phyloP scores from a whole-genome alignment of 495 filamentous ascomycete species.

The Tuber magnatum region DNA sequence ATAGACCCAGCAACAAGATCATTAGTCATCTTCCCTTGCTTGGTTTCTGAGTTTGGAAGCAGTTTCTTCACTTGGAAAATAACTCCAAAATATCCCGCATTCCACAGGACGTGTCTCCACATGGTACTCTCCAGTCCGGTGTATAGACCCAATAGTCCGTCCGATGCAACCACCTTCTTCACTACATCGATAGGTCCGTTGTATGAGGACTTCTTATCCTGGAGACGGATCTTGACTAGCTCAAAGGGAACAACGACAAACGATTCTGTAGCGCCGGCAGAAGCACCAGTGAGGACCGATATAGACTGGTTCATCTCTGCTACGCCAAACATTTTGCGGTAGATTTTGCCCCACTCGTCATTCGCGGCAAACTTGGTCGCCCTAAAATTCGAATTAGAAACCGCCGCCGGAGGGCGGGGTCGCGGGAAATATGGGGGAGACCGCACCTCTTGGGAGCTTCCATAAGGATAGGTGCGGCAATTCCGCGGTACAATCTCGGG shows the following conservation, averaged over 20 bases:
- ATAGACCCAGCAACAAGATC: constrained; percentile 78
- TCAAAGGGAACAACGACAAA: constrained; percentile 95
- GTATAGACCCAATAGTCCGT: constrained; percentile 85
- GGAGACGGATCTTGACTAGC: constrained; percentile 91
- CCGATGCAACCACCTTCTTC: constrained; percentile 69
- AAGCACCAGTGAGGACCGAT: constrained; percentile 84
- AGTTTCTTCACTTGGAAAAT: constrained; percentile 90
- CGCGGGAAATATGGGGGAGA: background rate
- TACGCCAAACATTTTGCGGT: constrained; percentile 71
- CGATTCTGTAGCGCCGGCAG: constrained; percentile 88
- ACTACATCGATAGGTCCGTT: constrained; percentile 88
- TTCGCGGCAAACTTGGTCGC: constrained; percentile 99
- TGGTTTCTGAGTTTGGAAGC: constrained; percentile 69
- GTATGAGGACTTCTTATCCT: constrained; percentile 94
- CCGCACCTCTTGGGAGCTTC: constrained; percentile 80
- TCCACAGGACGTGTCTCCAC: constrained; percentile 97
- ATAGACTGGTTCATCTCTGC: constrained; percentile 83
- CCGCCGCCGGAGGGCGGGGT: background rate
- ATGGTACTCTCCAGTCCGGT: constrained; percentile 92
- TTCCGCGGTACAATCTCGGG: constrained; percentile 89
- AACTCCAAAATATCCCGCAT: constrained; percentile 94
- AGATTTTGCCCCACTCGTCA: constrained; percentile 92
- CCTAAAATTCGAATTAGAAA: constrained; percentile 42
- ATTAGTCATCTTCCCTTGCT: constrained; percentile 71
- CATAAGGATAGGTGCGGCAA: constrained; percentile 93